A percentile compares a stretch with the other conserved stretches of the same genome.
phyloP scores from a whole-genome alignment of 176 grass and related monocot genomes.

The Bolboschoenus planiculmis region DNA sequence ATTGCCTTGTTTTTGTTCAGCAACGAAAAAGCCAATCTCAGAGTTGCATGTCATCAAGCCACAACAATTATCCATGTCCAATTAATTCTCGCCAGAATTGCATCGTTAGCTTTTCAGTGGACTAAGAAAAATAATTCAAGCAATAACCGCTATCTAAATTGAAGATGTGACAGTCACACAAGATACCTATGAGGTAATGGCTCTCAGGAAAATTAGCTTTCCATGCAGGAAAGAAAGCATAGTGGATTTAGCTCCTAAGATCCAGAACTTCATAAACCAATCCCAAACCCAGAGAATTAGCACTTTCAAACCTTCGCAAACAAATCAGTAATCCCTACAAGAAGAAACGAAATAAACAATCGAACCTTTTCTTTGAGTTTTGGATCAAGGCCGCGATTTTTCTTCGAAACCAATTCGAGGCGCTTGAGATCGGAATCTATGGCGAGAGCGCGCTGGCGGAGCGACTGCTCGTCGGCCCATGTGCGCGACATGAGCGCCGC shows the following conservation, averaged over 20 bases:
- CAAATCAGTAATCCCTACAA: not conserved
- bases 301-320: not conserved
- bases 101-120: not conserved
- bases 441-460: slow-evolving; percentile 58
- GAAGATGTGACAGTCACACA: not conserved
- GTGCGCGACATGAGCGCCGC: slow-evolving; percentile 48
- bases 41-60: not conserved
- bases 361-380: slow-evolving; percentile 32
- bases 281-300: not conserved
- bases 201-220: too few species aligned
- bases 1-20: not conserved
- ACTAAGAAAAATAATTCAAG: not conserved
- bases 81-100: not conserved
- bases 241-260: not conserved
- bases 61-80: not conserved
- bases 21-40: not conserved
- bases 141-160: not conserved
- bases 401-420: slow-evolving; percentile 30
- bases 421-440: slow-evolving; percentile 55
- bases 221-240: too few species aligned
- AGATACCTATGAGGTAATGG: too few species aligned
- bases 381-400: slow-evolving; percentile 42
- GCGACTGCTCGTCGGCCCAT: slow-evolving; percentile 65
- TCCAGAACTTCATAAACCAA: not conserved
- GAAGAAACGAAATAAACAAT: not conserved